Evolutionary conservation across 2,329 filamentous ascomycete species (phyloP), one percentile per base, ranked within the genome.

Genomic region (Fusarium sp.): DNA sequence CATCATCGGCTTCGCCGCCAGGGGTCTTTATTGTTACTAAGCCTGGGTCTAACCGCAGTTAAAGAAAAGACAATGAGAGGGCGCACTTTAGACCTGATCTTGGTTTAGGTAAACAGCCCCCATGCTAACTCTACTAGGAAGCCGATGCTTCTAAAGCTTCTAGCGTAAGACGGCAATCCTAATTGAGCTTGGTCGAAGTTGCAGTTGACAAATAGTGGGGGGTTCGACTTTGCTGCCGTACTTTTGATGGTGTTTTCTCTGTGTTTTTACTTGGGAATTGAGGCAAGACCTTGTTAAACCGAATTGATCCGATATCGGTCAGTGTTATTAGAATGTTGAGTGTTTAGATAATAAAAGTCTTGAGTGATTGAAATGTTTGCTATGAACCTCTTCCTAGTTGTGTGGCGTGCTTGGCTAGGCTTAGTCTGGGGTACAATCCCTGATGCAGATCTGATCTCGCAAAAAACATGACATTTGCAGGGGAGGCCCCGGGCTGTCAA

Each of bases 401-500:
- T 38, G 53, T 50, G 62, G 62, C 61, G 40, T 25, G 29, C 49
- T 70, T 61, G 54, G 59, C 25, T 24, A 20, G 5, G 45, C 46
- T 51, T 50, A 32, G 38, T 51, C 38, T 53, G 59, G 63, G 68
- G 61, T 52, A 53, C 43, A 47, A 63, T 59, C 55, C 68, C 56
- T 71, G 59, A 32, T 40, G 68, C 24, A 69, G 68, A 71, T 71
- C 68, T 51, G 56, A 32, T 43, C 63, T 62, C 32, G 54, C 47
- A 58, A 51, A 22, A 12, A 24, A 24, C 12, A 49, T 57, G 54
- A 44, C 22, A 56, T n/a, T 38, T 29, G 32, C 59, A 64, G 68
- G 68, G 68, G 68, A 69, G 64, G 52, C 20, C 68, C 68, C 24
- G 59, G 68, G 44, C 64, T 72, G 68, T 72, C 68, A 71, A 50